These are phyloP conservation scores for Arachis stenosperma DNA, from an alignment of 306 rosid species.

Conservation along the genomic window DNA sequence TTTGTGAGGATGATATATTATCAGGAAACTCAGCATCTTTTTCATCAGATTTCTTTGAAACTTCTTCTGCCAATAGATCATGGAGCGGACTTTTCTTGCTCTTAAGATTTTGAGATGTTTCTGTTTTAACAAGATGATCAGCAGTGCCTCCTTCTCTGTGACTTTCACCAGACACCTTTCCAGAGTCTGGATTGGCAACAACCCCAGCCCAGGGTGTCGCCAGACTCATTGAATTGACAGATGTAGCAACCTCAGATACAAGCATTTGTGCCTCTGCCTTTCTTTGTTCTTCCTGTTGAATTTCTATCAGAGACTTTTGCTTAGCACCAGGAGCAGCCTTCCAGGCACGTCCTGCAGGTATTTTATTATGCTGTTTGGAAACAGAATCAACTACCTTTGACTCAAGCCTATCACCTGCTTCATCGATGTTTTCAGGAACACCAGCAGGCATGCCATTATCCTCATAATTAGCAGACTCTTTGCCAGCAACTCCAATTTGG, in stretches of 20 bases:
- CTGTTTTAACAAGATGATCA: constrained; percentile 49
- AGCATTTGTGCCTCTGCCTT: constrained; percentile 61
- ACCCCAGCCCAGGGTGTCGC: constrained; percentile 80
- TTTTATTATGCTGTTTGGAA: constrained; percentile 48
- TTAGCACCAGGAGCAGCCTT: constrained; percentile 83
- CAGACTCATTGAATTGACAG: constrained; percentile 57
- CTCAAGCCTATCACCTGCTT: constrained; percentile 45
- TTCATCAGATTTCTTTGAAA: constrained; percentile 64
- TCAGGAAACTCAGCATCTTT: constrained; percentile 54
- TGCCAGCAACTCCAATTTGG: constrained; percentile 31
- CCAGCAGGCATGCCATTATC: constrained; percentile 39
- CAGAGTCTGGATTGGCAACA: constrained; percentile 59
- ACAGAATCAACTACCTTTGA: constrained; percentile 42
- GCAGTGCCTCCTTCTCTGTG: constrained; percentile 48
- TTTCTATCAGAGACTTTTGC: constrained; percentile 86
- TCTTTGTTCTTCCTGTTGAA: constrained; percentile 93
- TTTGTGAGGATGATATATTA: constrained; percentile 42
- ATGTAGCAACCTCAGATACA: constrained; percentile 59
- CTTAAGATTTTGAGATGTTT: constrained; percentile 48
- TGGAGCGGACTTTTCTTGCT: constrained; percentile 76
- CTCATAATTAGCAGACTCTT: constrained; percentile 43
- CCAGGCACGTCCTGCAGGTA: constrained; percentile 73
- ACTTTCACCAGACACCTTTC: constrained; percentile 55
- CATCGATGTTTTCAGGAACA: constrained; percentile 40
- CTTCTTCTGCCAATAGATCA: constrained; percentile 89